Evolutionary conservation across 208 protist genomes (phyloP).

Genomic region (Perkinsela sp.): DNA sequence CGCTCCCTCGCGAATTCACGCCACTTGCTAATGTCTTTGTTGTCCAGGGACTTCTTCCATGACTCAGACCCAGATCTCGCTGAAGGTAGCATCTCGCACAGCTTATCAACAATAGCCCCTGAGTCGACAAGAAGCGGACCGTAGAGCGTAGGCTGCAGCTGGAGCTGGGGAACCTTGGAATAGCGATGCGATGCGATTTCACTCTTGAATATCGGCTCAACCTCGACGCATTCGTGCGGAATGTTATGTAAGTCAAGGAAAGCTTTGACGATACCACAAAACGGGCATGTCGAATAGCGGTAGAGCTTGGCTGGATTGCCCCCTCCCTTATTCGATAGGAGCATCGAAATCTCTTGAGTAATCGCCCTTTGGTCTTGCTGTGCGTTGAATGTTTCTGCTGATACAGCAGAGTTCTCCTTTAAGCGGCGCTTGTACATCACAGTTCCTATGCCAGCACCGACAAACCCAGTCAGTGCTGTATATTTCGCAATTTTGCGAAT

Average conservation of each 20-base stretch:
- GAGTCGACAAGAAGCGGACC: slow-evolving; percentile 42
- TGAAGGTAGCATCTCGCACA: slow-evolving; percentile 8
- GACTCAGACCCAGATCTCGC: slow-evolving; percentile 14
- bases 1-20: slow-evolving; percentile 37
- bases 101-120: slow-evolving; percentile 32
- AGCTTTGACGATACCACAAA: slow-evolving; percentile 50
- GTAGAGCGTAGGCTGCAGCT: slow-evolving; percentile 18
- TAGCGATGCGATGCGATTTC: slow-evolving; percentile 28
- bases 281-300: slow-evolving; percentile 64
- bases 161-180: slow-evolving; percentile 64
- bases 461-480: slow-evolving; percentile 7
- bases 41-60: slow-evolving; percentile 16
- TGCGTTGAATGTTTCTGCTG: slow-evolving; percentile 36
- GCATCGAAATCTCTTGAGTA: slow-evolving; percentile 13
- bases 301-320: slow-evolving; percentile 18
- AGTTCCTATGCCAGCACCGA: slow-evolving; percentile 19
- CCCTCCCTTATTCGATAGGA: slow-evolving; percentile 10
- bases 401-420: slow-evolving; percentile 30
- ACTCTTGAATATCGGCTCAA: slow-evolving; percentile 60
- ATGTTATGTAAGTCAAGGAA: slow-evolving; percentile 47
- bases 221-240: slow-evolving; percentile 36
- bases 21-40: slow-evolving; percentile 33
- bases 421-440: slow-evolving; percentile 34
- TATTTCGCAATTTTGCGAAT: slow-evolving; percentile 4
- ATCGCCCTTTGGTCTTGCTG: slow-evolving; percentile 21